phyloP scores from a whole-genome alignment of 805 yeast genomes.

The Citeromyces matritensis region DNA sequence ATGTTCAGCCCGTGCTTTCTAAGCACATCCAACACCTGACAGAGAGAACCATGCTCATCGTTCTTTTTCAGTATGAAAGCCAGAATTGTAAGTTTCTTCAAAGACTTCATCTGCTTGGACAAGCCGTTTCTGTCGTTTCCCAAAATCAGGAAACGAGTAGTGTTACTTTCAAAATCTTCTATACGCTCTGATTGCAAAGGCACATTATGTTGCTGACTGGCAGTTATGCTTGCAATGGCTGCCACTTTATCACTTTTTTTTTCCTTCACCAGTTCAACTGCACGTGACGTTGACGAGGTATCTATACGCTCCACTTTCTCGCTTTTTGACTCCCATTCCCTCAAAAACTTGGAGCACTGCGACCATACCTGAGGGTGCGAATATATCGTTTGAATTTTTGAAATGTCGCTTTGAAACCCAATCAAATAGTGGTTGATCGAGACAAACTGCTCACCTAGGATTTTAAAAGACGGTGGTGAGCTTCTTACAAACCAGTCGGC shows the following conservation, averaged over 20 bases:
- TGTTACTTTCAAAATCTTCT: constrained; percentile 63
- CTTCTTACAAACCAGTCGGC: constrained; percentile 41
- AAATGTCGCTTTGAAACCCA: constrained; percentile 25
- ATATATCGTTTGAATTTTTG: constrained; percentile 40
- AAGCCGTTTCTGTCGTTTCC: constrained; percentile 18
- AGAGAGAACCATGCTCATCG: constrained; percentile 63
- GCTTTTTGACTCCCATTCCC: constrained; percentile 7
- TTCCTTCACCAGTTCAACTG: constrained; percentile 48
- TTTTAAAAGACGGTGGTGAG: constrained; percentile 22
- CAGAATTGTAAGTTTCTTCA: constrained; percentile 30
- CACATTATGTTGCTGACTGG: constrained; percentile 43
- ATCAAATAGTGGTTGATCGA: constrained; percentile 67
- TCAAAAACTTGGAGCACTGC: constrained; percentile 53
- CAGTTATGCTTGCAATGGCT: constrained; percentile 61
- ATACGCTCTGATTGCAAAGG: constrained; percentile 40
- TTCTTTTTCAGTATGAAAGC: constrained; percentile 49
- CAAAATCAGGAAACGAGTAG: constrained; percentile 73
- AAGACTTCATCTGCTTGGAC: constrained; percentile 3
- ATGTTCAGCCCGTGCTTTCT: constrained; percentile 43
- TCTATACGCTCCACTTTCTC: constrained; percentile 38
- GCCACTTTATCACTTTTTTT: constrained; percentile 26
- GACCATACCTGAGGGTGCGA: constrained; percentile 99
- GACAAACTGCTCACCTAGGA: constrained; percentile 73
- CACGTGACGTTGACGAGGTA: constrained; percentile 69
- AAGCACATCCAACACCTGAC: constrained; percentile 45